Percentiles rank a stretch among this genome's conserved stretches.
Conservation (phyloP, 495 filamentous ascomycete species). For the Penicillium arizonense region DNA sequence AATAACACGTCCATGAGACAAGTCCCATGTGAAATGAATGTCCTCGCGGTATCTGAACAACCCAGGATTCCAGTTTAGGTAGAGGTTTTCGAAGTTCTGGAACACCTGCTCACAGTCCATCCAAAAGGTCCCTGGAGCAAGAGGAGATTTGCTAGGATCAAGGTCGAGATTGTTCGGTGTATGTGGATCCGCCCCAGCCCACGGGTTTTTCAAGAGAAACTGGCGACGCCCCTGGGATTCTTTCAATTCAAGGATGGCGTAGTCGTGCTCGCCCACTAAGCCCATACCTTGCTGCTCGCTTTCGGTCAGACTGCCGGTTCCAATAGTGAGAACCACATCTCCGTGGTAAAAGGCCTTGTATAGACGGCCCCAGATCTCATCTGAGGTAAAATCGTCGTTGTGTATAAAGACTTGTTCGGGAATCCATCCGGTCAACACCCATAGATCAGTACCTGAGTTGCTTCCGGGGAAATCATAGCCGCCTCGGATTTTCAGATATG, state of each 20-base stretch:
- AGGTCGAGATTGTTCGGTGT: slow-evolving; percentile 9
- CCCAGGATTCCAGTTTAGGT: slow-evolving; percentile 94
- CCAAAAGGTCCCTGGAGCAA: slow-evolving; percentile 79
- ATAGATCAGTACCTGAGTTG: slow-evolving; percentile 92
- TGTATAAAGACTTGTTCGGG: slow-evolving; percentile 94
- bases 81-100: slow-evolving; percentile 91
- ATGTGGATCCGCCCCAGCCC: slow-evolving; percentile 67
- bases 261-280: slow-evolving; percentile 86
- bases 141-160: slow-evolving; percentile 14
- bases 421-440: slow-evolving; percentile 91
- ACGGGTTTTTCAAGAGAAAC: slow-evolving; percentile 92
- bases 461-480: slow-evolving; percentile 99
- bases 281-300: slow-evolving; percentile 78
- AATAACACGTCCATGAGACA: slow-evolving; percentile 54
- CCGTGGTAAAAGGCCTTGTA: slow-evolving; percentile 70
- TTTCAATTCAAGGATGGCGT: slow-evolving; percentile 82
- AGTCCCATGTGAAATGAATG: slow-evolving; percentile 85
- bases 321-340: slow-evolving; percentile 85
- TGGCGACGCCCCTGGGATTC: slow-evolving; percentile 60
- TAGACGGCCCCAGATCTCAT: slow-evolving; percentile 76
- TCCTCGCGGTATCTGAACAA: slow-evolving; percentile 81
- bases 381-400: slow-evolving; percentile 70
- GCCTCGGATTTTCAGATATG: slow-evolving; percentile 93
- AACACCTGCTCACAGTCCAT: slow-evolving; percentile 81
- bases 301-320: slow-evolving; percentile 75